phyloP scores from a whole-genome alignment of 1,284 basidiomycete genomes.

The Termitomyces sp. region DNA sequence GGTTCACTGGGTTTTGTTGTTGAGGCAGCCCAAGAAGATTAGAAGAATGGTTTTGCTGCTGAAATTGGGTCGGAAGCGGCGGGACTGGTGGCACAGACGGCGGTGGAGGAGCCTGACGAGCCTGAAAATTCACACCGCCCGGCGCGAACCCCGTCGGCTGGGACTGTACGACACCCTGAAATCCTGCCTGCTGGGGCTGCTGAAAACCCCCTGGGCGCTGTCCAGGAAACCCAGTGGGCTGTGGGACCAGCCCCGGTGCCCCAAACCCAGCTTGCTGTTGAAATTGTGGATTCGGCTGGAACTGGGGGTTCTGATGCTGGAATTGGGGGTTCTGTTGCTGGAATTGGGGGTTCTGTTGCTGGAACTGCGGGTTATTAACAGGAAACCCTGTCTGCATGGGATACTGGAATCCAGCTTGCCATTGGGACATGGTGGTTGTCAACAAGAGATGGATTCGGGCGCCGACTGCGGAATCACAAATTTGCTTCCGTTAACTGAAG shows the following conservation, averaged over 20 bases:
- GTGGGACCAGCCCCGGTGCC: constrained; percentile 27
- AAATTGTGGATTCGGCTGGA: constrained; percentile 28
- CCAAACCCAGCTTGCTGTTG: constrained; percentile 29
- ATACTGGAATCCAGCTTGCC: constrained; percentile 51
- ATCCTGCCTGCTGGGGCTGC: constrained; percentile 44
- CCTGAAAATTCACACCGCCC: constrained; percentile 34
- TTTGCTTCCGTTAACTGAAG: background rate
- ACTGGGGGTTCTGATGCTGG: background rate
- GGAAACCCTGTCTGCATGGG: constrained; percentile 49
- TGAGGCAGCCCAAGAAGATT: constrained; percentile 35
- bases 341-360: constrained; percentile 22
- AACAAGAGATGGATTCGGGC: constrained; percentile 19
- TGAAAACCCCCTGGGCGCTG: constrained; percentile 28
- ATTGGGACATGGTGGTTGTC: constrained; percentile 48
- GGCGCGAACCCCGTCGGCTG: constrained; percentile 48
- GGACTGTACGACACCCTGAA: constrained; percentile 37
- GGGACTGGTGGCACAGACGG: constrained; percentile 43
- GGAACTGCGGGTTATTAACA: constrained; percentile 32
- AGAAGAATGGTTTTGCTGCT: constrained; percentile 40
- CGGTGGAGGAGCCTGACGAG: constrained; percentile 37
- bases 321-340: background rate
- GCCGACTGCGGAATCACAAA: constrained; percentile 20
- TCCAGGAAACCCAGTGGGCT: constrained; percentile 34
- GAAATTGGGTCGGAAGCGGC: constrained; percentile 53
- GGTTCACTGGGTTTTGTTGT: constrained; percentile 35